Evolutionary conservation across 768 basidiomycete genomes (phyloP), one percentile per base, ranked within the genome.

Genomic region (Macrolepiota dolichaula): DNA sequence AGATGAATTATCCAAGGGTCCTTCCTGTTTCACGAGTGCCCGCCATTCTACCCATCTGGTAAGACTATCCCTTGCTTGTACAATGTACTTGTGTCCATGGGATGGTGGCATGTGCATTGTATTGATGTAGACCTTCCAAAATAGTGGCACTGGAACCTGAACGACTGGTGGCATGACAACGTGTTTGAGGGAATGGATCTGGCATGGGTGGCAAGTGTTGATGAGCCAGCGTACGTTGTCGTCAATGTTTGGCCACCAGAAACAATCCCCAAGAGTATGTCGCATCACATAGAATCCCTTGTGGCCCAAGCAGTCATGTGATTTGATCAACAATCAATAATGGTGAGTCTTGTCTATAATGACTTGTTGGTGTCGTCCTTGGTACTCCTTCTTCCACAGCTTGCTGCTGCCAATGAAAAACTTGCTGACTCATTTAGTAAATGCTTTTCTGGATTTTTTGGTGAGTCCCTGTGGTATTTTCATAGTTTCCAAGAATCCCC

Each of bases 61-160:
- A 0, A 81, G 71, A 0, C 70, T 70, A 59, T 73, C 76, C 0
- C 70, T 65, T 0, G 69, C 79, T 51, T 78, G 78, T 0, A 81
- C 62, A 15, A 81, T 61, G 35, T 74, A 75, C 6, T 62, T 63
- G 62, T 62, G 77, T 0, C 76, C 70, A 1, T 67, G 66, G 0
- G 75, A 68, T 0, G 53, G 59, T 0, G 74, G 77, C 66, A 82
- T 72, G 51, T 70, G 65, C 77, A 82, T 80, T 0, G 74, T 72
- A 63, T 82, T 74, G 7, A 77, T 65, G 40, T 80, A 72, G 0
- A 73, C 69, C 36, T 76, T 75, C 11, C 63, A n/a, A 58, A 77
- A 79, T 0, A 76, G 55, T 6, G 67, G 58, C 0, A 68, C 64
- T 2, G 73, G 72, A 1, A 59, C 42, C 3, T 72, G 56, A 3